Evolutionary conservation across 345 rosid genomes (phyloP).

Genomic region (Xanthoceras sorbifolium): DNA sequence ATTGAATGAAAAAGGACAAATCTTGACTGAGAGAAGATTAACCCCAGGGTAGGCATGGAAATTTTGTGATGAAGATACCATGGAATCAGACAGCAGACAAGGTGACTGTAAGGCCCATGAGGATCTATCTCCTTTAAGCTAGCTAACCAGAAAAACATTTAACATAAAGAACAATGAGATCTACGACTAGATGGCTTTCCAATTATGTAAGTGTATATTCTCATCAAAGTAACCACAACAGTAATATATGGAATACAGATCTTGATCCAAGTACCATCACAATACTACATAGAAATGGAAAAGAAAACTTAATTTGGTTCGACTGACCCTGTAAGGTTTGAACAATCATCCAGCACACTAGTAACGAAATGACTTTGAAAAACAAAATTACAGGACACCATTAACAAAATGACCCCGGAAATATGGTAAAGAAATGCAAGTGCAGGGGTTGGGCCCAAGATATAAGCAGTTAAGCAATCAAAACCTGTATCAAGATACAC

Average conservation of each 20-base stretch:
- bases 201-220: not conserved
- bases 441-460: not conserved
- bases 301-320: not conserved
- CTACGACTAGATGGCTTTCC: not conserved
- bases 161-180: not conserved
- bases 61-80: not conserved
- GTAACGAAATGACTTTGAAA: not conserved
- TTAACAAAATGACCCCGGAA: too few relatives aligned
- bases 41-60: not conserved
- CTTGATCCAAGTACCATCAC: not conserved
- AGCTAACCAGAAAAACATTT: not conserved
- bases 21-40: not conserved
- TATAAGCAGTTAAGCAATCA: not conserved
- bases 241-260: not conserved
- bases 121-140: not conserved
- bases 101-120: not conserved
- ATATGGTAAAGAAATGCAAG: too few relatives aligned
- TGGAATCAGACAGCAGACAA: not conserved
- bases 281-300: not conserved
- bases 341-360: not conserved
- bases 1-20: not conserved
- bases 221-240: not conserved
- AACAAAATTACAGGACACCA: not conserved
- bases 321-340: not conserved
- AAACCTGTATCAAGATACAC: constrained; percentile 2